Base-by-base conservation (phyloP, 2,329 filamentous ascomycete species). In the Fusarium gaditjirri region DNA sequence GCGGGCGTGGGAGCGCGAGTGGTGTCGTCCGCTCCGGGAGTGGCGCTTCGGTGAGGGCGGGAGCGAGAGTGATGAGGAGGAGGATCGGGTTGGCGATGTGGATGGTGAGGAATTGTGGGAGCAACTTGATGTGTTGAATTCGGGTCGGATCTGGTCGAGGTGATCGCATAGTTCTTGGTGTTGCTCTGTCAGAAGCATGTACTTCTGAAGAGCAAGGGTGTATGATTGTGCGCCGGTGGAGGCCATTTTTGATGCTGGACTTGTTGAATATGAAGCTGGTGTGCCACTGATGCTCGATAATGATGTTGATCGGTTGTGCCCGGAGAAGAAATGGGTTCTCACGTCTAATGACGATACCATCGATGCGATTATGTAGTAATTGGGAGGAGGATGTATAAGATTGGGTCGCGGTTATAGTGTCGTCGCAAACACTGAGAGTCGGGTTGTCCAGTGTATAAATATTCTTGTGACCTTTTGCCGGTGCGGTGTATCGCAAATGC, bases 41-140 rank as follows among this genome's bases (percentile, higher is more conserved):
- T 81, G 81, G 52, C 80, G 80, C 80, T 83, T 76, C 82, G 87
- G 75, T 83, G 87, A 82, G 82, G 89, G 58, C 17, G 75, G 65
- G 79, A 85, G 84, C 61, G 87, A 85, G 79, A 85, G 84, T 60
- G 87, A 85, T 75, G 86, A 66, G 3, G 62, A 65, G 5, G 87
- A 70, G 86, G 86, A 79, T 83, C 91, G 78, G 80, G 88, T 84
- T 77, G 86, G 88, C 78, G 91, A 91, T 77, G 87, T 86, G 78
- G 90, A 82, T 80, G 90, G 85, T 78, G 90, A 85, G 5, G 84
- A 84, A 52, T 80, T 74, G 16, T 81, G 80, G 5, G 83, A 83
- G 19, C 81, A 80, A n/a, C 72, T 76, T 11, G 76, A 68, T 17
- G 73, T 76, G 23, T 65, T 71, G 31, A 79, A 82, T 52, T 81